Conservation (phyloP, 306 rosid species). For the Pachyrhizus erosus region DNA sequence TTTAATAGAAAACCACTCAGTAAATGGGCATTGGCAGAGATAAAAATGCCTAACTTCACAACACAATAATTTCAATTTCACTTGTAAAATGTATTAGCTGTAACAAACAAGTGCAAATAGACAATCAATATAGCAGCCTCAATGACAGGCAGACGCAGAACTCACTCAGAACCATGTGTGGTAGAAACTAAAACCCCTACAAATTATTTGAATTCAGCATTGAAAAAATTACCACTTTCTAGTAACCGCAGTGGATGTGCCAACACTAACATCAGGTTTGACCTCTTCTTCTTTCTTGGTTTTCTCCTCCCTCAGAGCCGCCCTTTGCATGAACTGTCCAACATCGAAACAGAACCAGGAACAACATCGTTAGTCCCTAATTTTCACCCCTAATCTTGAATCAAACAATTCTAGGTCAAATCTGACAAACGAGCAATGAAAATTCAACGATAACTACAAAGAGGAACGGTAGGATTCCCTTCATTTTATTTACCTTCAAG, state of each 20-base stretch:
- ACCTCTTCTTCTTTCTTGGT: slow-evolving; percentile 65
- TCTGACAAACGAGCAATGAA: neutral
- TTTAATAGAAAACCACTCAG: neutral
- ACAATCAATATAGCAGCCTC: neutral
- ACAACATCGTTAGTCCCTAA: neutral
- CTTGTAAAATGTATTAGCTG: neutral
- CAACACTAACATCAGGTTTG: slow-evolving; percentile 54
- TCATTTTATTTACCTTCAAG: slow-evolving; percentile 67
- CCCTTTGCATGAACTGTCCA: slow-evolving; percentile 90
- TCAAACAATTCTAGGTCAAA: slow-evolving; percentile 13
- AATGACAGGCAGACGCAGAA: neutral
- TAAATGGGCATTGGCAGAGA: neutral
- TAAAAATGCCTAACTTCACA: neutral
- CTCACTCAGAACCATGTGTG: neutral
- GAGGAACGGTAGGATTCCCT: neutral
- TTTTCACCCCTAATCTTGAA: neutral
- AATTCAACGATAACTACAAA: neutral
- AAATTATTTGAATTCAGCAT: neutral
- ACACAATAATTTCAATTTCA: neutral
- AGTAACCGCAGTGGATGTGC: slow-evolving; percentile 43
- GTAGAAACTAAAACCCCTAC: neutral
- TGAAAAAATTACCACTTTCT: slow-evolving; percentile 69
- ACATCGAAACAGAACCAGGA: slow-evolving; percentile 5
- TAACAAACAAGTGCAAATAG: neutral
- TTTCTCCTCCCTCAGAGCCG: slow-evolving; percentile 67